Evolutionary conservation across 352 stramenopile species (phyloP), one percentile per base, ranked within the genome.

Genomic region (Pythium vanterpoolii): DNA sequence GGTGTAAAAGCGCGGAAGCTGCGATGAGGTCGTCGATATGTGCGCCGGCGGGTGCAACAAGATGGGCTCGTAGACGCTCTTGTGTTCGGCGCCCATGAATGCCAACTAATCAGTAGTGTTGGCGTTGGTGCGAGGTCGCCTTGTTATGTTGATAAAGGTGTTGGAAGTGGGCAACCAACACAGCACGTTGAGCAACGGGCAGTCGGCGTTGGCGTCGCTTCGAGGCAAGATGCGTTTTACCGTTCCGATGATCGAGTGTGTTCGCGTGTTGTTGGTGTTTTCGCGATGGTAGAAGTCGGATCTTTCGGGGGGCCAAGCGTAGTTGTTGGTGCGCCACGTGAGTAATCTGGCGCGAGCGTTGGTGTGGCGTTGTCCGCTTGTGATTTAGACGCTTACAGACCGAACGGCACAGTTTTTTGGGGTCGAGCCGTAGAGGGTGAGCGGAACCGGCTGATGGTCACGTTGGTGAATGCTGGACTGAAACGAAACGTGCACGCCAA

Each of bases 1-100:
- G 26, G 56, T 46, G 68, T 91, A 90, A 47, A 62, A 71, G 23
- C 72, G 70, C 43, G 71, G 68, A 1, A 72, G 73, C 56, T 64
- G 71, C 45, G 54, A 49, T 21, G 38, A 56, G 46, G 49, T 27
- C 19, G 46, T 44, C 56, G 46, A 55, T 54, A 48, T 44, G 51
- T 55, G 55, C 6, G 62, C 58, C 38, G 55, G 55, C 13, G 54
- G 36, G 18, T 42, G 62, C 39, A 59, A 14, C 31, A 66, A 52
- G 39, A 71, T 65, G 14, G 63, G 57, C 39, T 62, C 51, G 40
- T 66, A 66, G 16, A 58, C 55, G 43, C 44, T 69, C 52, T 62
- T 69, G 47, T 33, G 19, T n/a, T 63, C 55, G 3, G 26, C 56
- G 48, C 34, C 28, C 36, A 34, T 66, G 34, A 34, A 44, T 27